Percentiles rank a stretch among this genome's conserved stretches.
Conservation (phyloP, 2,329 filamentous ascomycete species). For the Fusarium ambrosium region DNA sequence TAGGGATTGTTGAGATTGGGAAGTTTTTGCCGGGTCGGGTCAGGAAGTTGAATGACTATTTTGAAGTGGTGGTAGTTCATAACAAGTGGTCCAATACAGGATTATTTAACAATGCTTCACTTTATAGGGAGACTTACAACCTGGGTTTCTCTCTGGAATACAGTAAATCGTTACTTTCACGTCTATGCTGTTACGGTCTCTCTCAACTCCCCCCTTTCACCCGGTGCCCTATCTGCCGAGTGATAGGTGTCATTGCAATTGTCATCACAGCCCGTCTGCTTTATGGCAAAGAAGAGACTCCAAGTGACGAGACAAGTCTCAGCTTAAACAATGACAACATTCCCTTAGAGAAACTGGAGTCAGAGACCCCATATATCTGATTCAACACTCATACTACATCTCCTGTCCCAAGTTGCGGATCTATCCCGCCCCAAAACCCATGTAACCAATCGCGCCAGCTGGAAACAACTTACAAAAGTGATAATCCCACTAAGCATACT, state of each 20-base stretch:
- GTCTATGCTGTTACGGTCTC: too few species aligned
- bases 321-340: background rate
- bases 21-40: background rate
- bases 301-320: background rate
- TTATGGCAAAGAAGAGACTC: too few species aligned
- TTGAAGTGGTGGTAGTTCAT: background rate
- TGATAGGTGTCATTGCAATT: too few species aligned
- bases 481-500: slow-evolving; percentile 43
- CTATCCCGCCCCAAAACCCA: slow-evolving; percentile 32
- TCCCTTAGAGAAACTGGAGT: background rate
- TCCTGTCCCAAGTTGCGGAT: slow-evolving; percentile 12
- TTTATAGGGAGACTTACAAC: too few species aligned
- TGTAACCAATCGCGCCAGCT: slow-evolving; percentile 32
- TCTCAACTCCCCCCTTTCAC: background rate
- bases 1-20: background rate
- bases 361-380: slow-evolving; percentile 2
- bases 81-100: too few species aligned
- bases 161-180: too few species aligned
- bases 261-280: background rate
- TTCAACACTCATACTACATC: slow-evolving; percentile 10
- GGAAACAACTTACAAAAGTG: slow-evolving; percentile 18
- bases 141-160: too few species aligned
- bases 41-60: background rate
- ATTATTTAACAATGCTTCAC: too few species aligned
- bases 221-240: too few species aligned